A percentile compares a stretch with the other conserved stretches of the same genome.
phyloP scores from a whole-genome alignment of 768 basidiomycete genomes.

The Lactarius evosmus region DNA sequence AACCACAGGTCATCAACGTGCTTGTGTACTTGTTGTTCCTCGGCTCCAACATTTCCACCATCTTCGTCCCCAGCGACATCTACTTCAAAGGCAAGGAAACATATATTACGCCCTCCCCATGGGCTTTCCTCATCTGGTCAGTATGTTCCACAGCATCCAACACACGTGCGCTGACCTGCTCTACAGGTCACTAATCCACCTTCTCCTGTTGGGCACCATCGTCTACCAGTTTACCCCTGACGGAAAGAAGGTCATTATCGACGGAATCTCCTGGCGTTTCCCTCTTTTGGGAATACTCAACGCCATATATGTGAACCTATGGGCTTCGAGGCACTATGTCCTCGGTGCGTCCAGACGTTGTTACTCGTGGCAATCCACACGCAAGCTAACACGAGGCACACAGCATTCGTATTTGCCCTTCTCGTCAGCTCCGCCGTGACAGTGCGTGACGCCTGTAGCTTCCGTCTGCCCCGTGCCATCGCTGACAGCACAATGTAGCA shows the following conservation, averaged over 20 bases:
- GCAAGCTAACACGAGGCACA: slow-evolving; percentile 24
- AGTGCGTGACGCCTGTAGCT: slow-evolving; percentile 31
- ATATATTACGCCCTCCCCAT: slow-evolving; percentile 91
- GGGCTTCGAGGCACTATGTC: slow-evolving; percentile 74
- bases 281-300: slow-evolving; percentile 85
- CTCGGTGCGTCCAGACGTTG: slow-evolving; percentile 41
- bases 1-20: slow-evolving; percentile 62
- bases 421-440: slow-evolving; percentile 76
- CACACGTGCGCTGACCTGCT: slow-evolving; percentile 14
- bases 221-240: slow-evolving; percentile 82
- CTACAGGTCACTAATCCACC: slow-evolving; percentile 78
- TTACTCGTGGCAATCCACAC: not conserved
- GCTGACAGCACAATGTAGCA: slow-evolving; percentile 48
- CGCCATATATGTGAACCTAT: slow-evolving; percentile 84
- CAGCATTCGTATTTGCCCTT: slow-evolving; percentile 84
- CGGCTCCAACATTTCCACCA: slow-evolving; percentile 87
- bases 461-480: slow-evolving; percentile 33
- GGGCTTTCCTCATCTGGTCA: slow-evolving; percentile 89
- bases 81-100: slow-evolving; percentile 80
- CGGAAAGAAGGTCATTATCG: slow-evolving; percentile 77
- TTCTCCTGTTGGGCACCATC: slow-evolving; percentile 86
- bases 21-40: slow-evolving; percentile 81
- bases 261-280: slow-evolving; percentile 90
- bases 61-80: slow-evolving; percentile 68
- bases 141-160: slow-evolving; percentile 22